These are phyloP conservation scores for Pugionium cornutum DNA, from an alignment of 345 rosid species.

Conservation along the genomic window DNA sequence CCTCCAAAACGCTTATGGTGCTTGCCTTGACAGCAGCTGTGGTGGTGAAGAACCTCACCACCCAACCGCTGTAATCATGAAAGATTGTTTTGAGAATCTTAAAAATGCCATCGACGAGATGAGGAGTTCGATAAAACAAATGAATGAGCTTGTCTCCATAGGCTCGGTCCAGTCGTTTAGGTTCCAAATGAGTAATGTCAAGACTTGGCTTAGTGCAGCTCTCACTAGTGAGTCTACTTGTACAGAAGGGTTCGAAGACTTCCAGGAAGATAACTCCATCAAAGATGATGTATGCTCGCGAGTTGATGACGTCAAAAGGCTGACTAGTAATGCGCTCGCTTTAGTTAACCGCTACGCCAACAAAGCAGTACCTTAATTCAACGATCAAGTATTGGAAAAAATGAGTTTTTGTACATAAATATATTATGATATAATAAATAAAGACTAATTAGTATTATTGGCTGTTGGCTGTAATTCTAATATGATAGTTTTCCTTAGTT, in stretches of 20 bases:
- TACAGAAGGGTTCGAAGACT: conserved; percentile 68
- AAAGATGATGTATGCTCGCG: conserved; percentile 52
- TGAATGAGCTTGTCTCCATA: conserved; percentile 46
- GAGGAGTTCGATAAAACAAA: conserved; percentile 67
- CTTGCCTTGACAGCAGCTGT: conserved; percentile 17
- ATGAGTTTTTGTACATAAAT: neutral
- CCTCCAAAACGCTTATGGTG: conserved; percentile 33
- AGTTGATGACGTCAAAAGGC: conserved; percentile 55
- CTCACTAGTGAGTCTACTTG: conserved; percentile 81
- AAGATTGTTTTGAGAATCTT: conserved; percentile 75
- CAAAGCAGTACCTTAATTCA: conserved; percentile 31
- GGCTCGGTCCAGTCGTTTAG: conserved; percentile 47
- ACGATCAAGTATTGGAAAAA: neutral
- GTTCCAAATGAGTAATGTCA: conserved; percentile 79
- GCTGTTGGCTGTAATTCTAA: conserved; percentile 3
- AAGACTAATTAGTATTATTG: neutral
- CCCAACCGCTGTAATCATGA: conserved; percentile 46
- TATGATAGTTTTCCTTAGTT: neutral
- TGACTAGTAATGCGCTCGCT: conserved; percentile 75
- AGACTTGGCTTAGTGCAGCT: conserved; percentile 95
- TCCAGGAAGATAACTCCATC: conserved; percentile 44
- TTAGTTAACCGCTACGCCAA: conserved; percentile 61
- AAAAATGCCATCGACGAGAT: conserved; percentile 77
- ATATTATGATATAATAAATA: neutral
- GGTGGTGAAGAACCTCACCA: neutral